Conservation (phyloP, 2,329 filamentous ascomycete genomes). For the Aureobasidium sp. region DNA sequence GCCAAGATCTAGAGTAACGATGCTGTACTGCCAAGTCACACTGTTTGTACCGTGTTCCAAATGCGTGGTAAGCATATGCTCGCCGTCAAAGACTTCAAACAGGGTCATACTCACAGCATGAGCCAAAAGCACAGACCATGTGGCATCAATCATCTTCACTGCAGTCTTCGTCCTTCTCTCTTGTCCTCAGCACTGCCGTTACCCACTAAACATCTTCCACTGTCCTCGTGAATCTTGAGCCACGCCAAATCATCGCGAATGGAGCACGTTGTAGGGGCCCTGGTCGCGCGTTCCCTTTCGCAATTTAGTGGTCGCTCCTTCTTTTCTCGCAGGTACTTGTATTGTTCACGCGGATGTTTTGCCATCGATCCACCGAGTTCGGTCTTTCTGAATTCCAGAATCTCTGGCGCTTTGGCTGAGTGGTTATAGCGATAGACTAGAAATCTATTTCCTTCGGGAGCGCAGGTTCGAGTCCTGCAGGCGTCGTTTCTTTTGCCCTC, state of each 20-base stretch:
- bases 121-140: background rate
- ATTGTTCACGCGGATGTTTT: no score
- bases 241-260: no score
- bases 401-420: slow-evolving; percentile 9
- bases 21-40: background rate
- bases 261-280: no score
- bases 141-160: background rate
- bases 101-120: background rate
- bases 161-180: background rate
- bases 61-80: background rate
- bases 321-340: no score
- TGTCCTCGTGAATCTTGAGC: no score
- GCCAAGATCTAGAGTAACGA: background rate
- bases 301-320: no score
- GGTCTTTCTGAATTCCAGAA: background rate
- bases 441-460: slow-evolving; percentile 13
- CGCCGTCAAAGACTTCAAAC: background rate
- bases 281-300: no score
- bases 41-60: background rate
- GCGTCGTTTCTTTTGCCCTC: background rate
- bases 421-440: slow-evolving; percentile 15
- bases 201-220: background rate
- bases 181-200: background rate
- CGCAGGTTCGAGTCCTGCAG: slow-evolving; percentile 1
- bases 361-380: no score